These are phyloP conservation scores for Coccomyxa subellipsoidea DNA, from an alignment of 163 green algal species.

Conservation along the genomic window DNA sequence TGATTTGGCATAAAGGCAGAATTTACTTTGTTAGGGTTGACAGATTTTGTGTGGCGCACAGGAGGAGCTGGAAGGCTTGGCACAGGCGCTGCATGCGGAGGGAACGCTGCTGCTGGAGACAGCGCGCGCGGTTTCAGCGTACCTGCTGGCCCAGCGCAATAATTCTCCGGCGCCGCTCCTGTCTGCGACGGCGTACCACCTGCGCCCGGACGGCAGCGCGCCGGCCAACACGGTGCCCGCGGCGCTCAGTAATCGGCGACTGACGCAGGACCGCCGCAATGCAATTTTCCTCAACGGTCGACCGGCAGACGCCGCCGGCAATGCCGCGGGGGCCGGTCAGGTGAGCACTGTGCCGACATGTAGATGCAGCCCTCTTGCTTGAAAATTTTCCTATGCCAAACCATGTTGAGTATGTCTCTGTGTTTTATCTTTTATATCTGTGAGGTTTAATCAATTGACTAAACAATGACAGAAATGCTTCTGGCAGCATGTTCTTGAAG, in stretches of 20 bases:
- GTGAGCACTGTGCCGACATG: too few relatives aligned
- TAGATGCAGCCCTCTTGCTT: too few relatives aligned
- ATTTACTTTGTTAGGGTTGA: too few relatives aligned
- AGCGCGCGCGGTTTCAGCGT: not conserved
- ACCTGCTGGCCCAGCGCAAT: not conserved
- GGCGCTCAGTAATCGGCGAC: not conserved
- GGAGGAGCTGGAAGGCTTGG: not conserved
- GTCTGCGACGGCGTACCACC: not conserved
- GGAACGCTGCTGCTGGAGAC: not conserved
- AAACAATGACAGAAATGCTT: too few relatives aligned
- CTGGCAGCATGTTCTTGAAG: too few relatives aligned
- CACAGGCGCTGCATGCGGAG: not conserved
- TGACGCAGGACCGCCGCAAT: not conserved
- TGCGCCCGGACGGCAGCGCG: slow-evolving; percentile 1
- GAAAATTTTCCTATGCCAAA: too few relatives aligned
- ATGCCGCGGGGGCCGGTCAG: too few relatives aligned
- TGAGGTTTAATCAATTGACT: too few relatives aligned
- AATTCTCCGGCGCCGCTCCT: not conserved
- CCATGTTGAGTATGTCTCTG: too few relatives aligned
- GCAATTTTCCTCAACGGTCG: not conserved
- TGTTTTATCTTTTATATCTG: too few relatives aligned
- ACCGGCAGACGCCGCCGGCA: too few relatives aligned
- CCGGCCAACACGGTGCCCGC: not conserved
- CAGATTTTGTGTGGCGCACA: not conserved
- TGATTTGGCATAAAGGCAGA: too few relatives aligned